Evolutionary conservation across 257 asterid species (phyloP).

Genomic region (Solanum gandarillasii): DNA sequence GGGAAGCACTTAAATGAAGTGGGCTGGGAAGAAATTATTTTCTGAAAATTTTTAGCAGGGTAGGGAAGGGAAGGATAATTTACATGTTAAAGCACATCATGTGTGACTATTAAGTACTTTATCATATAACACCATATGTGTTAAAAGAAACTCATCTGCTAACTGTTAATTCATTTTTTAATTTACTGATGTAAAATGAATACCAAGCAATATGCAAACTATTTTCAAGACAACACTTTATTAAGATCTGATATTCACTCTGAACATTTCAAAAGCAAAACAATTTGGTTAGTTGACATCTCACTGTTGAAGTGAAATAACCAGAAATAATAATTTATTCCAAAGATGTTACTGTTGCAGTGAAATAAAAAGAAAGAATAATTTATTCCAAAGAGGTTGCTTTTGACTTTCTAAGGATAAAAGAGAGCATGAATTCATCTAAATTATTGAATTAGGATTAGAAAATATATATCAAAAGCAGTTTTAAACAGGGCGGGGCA

Average conservation of each 20-base stretch:
- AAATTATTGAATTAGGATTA: neutral
- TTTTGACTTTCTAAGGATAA: neutral
- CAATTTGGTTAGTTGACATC: neutral
- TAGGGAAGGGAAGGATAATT: neutral
- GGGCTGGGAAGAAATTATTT: neutral
- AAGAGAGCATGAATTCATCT: neutral
- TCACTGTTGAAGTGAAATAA: neutral
- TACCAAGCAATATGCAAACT: neutral
- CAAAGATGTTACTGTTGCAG: neutral
- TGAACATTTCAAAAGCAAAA: neutral
- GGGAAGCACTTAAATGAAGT: neutral
- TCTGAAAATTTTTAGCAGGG: neutral
- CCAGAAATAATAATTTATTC: neutral
- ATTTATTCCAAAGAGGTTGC: no score
- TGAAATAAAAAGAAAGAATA: no score
- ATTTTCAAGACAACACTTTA: neutral
- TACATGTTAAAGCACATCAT: neutral
- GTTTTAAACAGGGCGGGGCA: no score
- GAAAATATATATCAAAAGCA: no score
- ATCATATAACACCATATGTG: neutral
- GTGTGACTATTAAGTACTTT: neutral
- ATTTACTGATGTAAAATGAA: neutral
- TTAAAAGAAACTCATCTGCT: neutral
- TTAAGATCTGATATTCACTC: neutral
- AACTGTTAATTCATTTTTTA: neutral